Evolutionary conservation across 1,284 basidiomycete species (phyloP).

Genomic region (Golubevia sp.): DNA sequence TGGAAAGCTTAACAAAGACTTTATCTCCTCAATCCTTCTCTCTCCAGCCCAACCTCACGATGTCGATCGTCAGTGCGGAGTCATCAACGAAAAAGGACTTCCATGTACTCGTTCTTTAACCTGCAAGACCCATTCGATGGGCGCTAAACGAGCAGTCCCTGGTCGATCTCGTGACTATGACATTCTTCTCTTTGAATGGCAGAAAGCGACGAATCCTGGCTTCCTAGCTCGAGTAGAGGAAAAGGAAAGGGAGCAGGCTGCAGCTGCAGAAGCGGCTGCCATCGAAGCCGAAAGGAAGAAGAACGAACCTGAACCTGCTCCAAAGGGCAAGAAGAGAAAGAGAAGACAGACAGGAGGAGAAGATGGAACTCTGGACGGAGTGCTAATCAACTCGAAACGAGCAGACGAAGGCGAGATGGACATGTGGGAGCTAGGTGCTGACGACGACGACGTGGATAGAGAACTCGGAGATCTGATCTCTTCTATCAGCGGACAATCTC

Average conservation of each 20-base stretch:
- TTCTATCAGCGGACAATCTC: conserved; percentile 6
- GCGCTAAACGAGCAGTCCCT: conserved; percentile 87
- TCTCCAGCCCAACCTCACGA: conserved; percentile 54
- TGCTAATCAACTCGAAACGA: neutral
- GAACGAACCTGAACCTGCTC: conserved; percentile 17
- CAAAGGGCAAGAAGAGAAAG: neutral
- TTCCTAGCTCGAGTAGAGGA: conserved; percentile 59
- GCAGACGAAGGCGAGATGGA: conserved; percentile 5
- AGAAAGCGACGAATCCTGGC: conserved; percentile 56
- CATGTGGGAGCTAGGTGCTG: conserved; percentile 2
- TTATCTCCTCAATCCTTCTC: neutral
- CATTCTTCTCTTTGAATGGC: conserved; percentile 64
- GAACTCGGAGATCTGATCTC: neutral
- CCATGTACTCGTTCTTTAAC: conserved; percentile 96
- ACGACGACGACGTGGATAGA: neutral
- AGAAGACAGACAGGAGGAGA: conserved; percentile 10
- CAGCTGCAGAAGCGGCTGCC: conserved; percentile 32
- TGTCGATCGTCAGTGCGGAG: conserved; percentile 91
- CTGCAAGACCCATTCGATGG: conserved; percentile 98
- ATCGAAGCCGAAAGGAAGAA: conserved; percentile 17
- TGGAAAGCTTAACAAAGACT: too few relatives aligned
- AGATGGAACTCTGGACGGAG: conserved; percentile 4
- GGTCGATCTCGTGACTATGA: conserved; percentile 86
- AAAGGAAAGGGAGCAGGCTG: conserved; percentile 52
- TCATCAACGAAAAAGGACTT: conserved; percentile 92